Evolutionary conservation across 768 basidiomycete species (phyloP), one percentile per base, ranked within the genome.

Genomic region (Rhizopogon vulgaris): DNA sequence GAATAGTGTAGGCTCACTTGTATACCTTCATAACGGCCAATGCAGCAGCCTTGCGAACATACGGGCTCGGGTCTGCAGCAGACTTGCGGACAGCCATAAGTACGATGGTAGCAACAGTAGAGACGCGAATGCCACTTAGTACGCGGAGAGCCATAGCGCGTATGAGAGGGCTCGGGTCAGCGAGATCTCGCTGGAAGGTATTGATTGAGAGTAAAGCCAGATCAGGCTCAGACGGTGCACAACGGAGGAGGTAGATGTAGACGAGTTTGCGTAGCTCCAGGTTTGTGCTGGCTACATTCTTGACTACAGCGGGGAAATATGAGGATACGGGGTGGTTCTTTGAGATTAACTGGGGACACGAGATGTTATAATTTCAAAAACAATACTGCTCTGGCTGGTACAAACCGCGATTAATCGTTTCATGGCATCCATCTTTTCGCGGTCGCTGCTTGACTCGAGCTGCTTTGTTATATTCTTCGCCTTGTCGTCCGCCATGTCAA

Each of bases 281-380:
- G 63, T 91, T 90, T 51, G 84, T 82, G 2, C 93, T 90, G 2
- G 92, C 92, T 38, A 98, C 95, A 60, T 94, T 94, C 75, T 94
- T 97, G 61, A 97, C 94, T 25, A 99, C 96, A 63, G 90, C 89
- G 4, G 96, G 90, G 63, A 98, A 98, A 78, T 93, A 94, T 55
- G 86, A 82, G 24, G 94, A 87, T 57, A 96, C 90, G 58, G 92
- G 87, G 49, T 90, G 85, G 45, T 86, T 85, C 73, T 95, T 94
- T 37, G 90, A 93, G 50, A 95, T 94, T 68, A 95, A 80, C 91
- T 94, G 63, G 22, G 14, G 45, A 46, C n/a, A 50, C 36, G 27
- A 27, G 48, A 49, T 52, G 50, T 38, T 36, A 49, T 48, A 51
- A 47, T 36, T 32, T 14, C 22, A 38, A 47, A 41, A 30, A 28